Evolutionary conservation across 192 early-diverging fungal species (phyloP).

Genomic region (Gigaspora rosea): DNA sequence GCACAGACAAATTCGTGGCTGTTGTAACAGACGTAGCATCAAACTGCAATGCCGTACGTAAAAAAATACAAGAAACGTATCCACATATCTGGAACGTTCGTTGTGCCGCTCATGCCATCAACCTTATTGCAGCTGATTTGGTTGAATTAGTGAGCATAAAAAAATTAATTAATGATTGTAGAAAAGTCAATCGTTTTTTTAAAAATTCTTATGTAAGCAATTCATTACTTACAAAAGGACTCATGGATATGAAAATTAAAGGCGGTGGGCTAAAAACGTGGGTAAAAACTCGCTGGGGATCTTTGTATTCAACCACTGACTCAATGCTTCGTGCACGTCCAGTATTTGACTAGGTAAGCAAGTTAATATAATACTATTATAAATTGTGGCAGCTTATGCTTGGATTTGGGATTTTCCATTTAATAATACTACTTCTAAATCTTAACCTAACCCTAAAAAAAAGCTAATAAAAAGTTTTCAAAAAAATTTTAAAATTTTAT

Average conservation of each 20-base stretch:
- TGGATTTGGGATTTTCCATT: too few relatives aligned
- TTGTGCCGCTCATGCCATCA: neutral
- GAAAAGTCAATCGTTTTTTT: neutral
- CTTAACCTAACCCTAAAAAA: too few relatives aligned
- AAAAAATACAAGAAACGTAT: neutral
- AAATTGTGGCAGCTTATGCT: too few relatives aligned
- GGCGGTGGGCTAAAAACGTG: neutral
- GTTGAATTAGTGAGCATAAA: neutral
- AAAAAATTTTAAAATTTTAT: too few relatives aligned
- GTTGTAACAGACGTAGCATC: neutral
- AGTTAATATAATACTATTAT: too few relatives aligned
- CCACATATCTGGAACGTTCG: neutral
- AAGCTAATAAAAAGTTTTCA: too few relatives aligned
- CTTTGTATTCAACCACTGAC: neutral
- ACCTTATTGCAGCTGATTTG: neutral
- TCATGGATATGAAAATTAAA: constrained; percentile 1
- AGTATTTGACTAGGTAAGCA: neutral
- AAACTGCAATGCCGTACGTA: neutral
- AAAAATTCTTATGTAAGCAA: neutral
- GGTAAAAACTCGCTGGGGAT: neutral
- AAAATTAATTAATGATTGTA: neutral
- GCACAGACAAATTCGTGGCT: neutral
- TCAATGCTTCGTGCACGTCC: neutral
- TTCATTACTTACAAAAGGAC: neutral
- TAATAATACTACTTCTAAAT: too few relatives aligned